Evolutionary conservation across 2,329 filamentous ascomycete species (phyloP), one percentile per base, ranked within the genome.

Genomic region (Cladophialophora bantiana): DNA sequence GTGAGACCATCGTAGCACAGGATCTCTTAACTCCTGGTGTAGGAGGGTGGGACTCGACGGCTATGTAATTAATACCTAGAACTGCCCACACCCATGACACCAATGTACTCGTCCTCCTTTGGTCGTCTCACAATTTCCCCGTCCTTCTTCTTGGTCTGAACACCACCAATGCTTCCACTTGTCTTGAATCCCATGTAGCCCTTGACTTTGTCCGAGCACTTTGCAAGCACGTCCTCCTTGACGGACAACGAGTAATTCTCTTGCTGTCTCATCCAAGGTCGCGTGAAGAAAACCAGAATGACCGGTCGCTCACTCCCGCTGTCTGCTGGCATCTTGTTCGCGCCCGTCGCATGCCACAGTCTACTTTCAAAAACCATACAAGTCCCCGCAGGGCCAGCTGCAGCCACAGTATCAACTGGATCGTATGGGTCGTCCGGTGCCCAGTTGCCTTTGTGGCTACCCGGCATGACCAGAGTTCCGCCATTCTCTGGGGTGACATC

Each of bases 301-400:
- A 65, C 63, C 5, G 63, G 63, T 15, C 63, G 31, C 40, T 65
- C 63, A 10, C 56, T 61, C 15, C 63, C 57, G 32, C 58, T 61
- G 42, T 61, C 58, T 18, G 38, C 38, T 7, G 63, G 63, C 57
- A 62, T 60, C 20, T 7, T 61, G 38, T 66, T 66, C 36, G 59
- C 52, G 4, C 64, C 64, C 12, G 64, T 66, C 31, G 58, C 57
- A 38, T 66, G 64, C 64, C 64, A 66, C 34, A 61, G 56, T 26
- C 55, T 31, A 20, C 62, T 65, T 54, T 65, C 62, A 45, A 60
- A 65, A 0, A 59, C 58, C 63, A 66, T 61, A 20, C 63, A 66
- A 12, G 63, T 66, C 7, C 63, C 63, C 3, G 58, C 63, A 13
- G 38, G 45, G 26, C 57, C 63, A 20, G 38, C 45, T 9, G 63